phyloP scores from a whole-genome alignment of 1,139 yeast species.

The Magnusiomyces ingens region DNA sequence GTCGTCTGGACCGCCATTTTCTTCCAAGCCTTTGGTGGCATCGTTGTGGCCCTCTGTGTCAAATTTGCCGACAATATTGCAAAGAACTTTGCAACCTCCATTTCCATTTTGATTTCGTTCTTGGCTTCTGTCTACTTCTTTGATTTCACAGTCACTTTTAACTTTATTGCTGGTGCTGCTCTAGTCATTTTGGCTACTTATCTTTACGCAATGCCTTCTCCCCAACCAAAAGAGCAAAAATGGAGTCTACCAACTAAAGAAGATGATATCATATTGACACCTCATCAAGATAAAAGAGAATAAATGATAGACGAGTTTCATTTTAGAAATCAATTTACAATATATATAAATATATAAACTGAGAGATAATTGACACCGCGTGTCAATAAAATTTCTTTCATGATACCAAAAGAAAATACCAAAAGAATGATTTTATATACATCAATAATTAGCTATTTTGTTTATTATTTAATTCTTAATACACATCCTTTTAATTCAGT shows the following conservation, averaged over 20 bases:
- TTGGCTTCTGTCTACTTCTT: constrained; percentile 34
- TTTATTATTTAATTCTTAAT: too few species aligned
- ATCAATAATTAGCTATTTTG: too few species aligned
- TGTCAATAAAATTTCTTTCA: too few species aligned
- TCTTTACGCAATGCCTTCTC: constrained; percentile 25
- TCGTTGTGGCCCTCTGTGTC: constrained; percentile 38
- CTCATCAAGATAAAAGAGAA: constrained; percentile 17
- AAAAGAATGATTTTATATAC: too few species aligned
- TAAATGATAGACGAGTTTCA: neutral
- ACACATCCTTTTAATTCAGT: too few species aligned
- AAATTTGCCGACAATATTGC: constrained; percentile 40
- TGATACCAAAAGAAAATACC: too few species aligned
- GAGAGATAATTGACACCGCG: too few species aligned
- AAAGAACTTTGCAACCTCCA: constrained; percentile 39
- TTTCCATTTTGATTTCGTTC: constrained; percentile 37
- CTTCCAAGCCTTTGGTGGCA: constrained; percentile 39
- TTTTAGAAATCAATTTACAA: too few species aligned
- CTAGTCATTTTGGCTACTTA: constrained; percentile 37
- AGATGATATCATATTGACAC: constrained; percentile 17
- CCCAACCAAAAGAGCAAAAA: neutral
- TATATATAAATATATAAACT: too few species aligned
- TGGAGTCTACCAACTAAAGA: constrained; percentile 12
- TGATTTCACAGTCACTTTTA: constrained; percentile 33
- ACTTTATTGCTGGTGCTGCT: constrained; percentile 35
- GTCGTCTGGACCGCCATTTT: constrained; percentile 37